Evolutionary conservation across 306 rosid genomes (phyloP).

Genomic region (Prunus campanulata): DNA sequence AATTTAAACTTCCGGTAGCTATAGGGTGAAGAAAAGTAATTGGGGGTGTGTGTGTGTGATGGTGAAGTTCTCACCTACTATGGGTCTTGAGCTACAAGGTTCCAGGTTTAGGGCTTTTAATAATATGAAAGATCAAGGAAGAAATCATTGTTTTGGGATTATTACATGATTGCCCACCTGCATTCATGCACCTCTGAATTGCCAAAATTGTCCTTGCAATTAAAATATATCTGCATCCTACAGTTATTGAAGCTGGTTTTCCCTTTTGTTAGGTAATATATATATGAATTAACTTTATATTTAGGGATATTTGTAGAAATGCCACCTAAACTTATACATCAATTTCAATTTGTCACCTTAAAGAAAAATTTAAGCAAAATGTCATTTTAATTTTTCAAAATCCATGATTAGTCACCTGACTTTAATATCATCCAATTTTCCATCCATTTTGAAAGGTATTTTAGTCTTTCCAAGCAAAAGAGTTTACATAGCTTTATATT

Average conservation of each 20-base stretch:
- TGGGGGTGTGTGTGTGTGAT: constrained; percentile 38
- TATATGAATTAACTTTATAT: neutral
- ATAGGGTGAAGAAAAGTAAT: constrained; percentile 26
- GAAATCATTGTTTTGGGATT: constrained; percentile 17
- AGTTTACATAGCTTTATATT: too few species aligned
- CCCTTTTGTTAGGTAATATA: neutral
- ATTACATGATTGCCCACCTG: constrained; percentile 2
- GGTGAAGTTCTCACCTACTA: constrained; percentile 78
- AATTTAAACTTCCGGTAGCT: constrained; percentile 39
- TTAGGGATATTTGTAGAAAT: too few species aligned
- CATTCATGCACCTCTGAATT: neutral
- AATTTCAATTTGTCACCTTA: too few species aligned
- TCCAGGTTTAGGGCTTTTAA: constrained; percentile 2
- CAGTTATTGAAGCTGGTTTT: neutral
- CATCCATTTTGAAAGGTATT: too few species aligned
- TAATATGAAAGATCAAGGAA: constrained; percentile 3
- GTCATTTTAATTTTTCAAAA: too few species aligned
- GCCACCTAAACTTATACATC: too few species aligned
- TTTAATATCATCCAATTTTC: too few species aligned
- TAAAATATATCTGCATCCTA: neutral
- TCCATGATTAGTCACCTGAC: too few species aligned
- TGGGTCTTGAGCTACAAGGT: constrained; percentile 67
- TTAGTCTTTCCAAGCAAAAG: too few species aligned
- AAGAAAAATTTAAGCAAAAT: too few species aligned
- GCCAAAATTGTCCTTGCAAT: constrained; percentile 2